Percentiles rank a stretch among this genome's conserved stretches.
Evolutionary conservation across 2,329 filamentous ascomycete species (phyloP).

Genomic region (Cyanodermella asteris): DNA sequence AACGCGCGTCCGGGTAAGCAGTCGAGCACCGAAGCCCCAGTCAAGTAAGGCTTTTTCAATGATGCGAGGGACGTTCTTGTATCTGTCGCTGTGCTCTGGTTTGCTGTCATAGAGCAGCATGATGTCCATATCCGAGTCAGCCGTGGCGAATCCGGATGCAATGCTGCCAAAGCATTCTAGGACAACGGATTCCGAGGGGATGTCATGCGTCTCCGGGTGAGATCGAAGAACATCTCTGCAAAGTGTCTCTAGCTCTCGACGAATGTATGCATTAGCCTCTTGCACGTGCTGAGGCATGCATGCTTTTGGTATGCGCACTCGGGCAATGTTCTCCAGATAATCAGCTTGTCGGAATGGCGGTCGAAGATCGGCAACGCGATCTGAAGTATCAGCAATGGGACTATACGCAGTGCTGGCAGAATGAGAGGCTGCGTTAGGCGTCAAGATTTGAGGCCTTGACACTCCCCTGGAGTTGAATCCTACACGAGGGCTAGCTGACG

Average conservation of each 20-base stretch:
- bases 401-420: too few species aligned
- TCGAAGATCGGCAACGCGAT: too few species aligned
- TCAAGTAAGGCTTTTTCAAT: constrained; percentile 56
- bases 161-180: constrained; percentile 66
- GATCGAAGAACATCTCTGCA: constrained; percentile 36
- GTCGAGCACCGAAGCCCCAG: constrained; percentile 49
- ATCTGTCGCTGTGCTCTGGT: constrained; percentile 29
- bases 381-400: too few species aligned
- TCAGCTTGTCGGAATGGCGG: too few species aligned
- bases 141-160: constrained; percentile 65
- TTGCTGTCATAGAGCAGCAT: constrained; percentile 44
- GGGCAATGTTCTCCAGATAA: constrained; percentile 20
- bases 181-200: constrained; percentile 33
- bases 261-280: constrained; percentile 48
- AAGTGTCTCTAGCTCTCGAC: constrained; percentile 39
- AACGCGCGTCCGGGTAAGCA: constrained; percentile 58
- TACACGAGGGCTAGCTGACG: too few species aligned
- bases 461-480: too few species aligned
- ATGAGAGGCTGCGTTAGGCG: too few species aligned
- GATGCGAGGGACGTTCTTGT: constrained; percentile 46
- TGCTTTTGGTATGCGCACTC: constrained; percentile 30
- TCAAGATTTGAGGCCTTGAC: too few species aligned
- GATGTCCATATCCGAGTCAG: constrained; percentile 79
- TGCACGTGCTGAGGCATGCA: constrained; percentile 44
- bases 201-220: constrained; percentile 26